phyloP scores from a whole-genome alignment of 495 filamentous ascomycete genomes.

The Cryomyces antarcticus region DNA sequence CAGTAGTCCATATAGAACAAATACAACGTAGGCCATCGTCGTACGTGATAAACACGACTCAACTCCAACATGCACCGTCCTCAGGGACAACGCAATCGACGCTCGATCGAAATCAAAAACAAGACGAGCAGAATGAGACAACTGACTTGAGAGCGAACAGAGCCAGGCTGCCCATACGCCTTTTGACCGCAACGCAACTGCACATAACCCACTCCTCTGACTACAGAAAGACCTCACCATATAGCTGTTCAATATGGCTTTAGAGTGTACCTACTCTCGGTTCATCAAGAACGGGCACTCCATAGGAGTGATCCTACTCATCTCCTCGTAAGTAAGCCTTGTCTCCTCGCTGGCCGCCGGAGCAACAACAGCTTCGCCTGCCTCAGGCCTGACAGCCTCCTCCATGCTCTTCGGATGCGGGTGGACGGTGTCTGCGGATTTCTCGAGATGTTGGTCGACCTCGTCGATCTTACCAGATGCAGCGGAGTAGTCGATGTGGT shows the following conservation, averaged over 20 bases:
- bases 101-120: no score
- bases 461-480: background rate
- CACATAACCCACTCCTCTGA: background rate
- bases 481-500: background rate
- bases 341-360: slow-evolving; percentile 8
- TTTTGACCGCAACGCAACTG: background rate
- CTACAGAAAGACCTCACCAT: background rate
- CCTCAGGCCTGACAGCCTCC: slow-evolving; percentile 6
- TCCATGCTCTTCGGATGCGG: slow-evolving; percentile 11
- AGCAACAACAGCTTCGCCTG: slow-evolving; percentile 12
- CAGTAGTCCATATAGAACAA: no score
- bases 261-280: slow-evolving; percentile 5
- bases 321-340: slow-evolving; percentile 15
- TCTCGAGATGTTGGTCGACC: slow-evolving; percentile 8
- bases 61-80: no score
- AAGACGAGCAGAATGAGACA: no score
- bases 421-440: slow-evolving; percentile 7
- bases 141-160: no score
- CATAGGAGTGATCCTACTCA: slow-evolving; percentile 10
- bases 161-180: no score
- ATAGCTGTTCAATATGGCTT: background rate
- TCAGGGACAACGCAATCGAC: no score
- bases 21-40: no score
- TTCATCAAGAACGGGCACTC: slow-evolving; percentile 18
- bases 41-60: no score